Conservation (phyloP, 116 monocot species). For the Zostera marina region DNA sequence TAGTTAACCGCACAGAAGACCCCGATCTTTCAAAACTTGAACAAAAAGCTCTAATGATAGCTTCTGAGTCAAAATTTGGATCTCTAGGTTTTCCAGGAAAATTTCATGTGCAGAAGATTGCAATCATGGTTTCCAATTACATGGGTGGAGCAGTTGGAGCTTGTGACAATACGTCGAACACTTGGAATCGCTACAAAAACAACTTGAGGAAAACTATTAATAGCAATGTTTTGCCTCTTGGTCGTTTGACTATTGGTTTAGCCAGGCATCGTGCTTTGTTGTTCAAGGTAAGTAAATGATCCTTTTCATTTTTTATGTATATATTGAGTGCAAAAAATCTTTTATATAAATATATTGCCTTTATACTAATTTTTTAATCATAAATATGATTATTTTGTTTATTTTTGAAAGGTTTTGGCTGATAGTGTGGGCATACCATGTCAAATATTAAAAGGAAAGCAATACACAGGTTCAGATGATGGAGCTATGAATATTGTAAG, state of each 20-base stretch:
- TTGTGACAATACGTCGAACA: constrained; percentile 26
- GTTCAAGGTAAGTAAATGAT: constrained; percentile 37
- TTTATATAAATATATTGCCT: neutral
- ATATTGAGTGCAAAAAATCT: neutral
- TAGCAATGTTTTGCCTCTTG: constrained; percentile 39
- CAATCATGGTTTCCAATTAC: constrained; percentile 33
- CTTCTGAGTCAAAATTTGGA: constrained; percentile 20
- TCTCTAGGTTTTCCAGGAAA: constrained; percentile 13
- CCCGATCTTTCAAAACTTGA: constrained; percentile 50
- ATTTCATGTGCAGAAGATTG: constrained; percentile 33
- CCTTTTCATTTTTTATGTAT: neutral
- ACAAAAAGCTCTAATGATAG: constrained; percentile 31
- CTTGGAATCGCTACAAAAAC: constrained; percentile 27
- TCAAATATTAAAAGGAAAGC: constrained; percentile 48
- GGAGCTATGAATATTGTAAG: constrained; percentile 54
- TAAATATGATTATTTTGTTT: neutral
- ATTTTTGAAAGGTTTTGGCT: constrained; percentile 46
- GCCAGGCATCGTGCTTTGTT: constrained; percentile 66
- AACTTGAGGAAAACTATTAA: constrained; percentile 23
- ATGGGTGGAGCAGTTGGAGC: constrained; percentile 58
- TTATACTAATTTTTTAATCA: neutral
- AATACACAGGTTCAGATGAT: constrained; percentile 59
- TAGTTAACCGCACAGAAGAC: constrained; percentile 50
- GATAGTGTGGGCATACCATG: constrained; percentile 49
- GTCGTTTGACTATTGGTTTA: constrained; percentile 45